Evolutionary conservation across 306 rosid genomes (phyloP).

Genomic region (Prunus campanulata): DNA sequence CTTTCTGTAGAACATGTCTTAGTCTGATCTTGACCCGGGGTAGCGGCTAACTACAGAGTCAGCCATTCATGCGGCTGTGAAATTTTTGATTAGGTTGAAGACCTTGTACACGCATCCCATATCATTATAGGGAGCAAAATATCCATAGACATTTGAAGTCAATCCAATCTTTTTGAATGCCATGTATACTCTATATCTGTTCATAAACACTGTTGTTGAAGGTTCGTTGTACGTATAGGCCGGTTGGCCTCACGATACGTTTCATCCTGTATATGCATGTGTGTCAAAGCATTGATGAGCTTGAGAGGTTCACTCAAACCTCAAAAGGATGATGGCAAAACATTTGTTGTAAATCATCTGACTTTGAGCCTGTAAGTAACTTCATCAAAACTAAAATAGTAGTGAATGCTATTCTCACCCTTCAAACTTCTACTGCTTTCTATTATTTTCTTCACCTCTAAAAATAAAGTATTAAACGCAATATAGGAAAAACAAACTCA

Average conservation of each 20-base stretch:
- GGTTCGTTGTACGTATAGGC: not conserved
- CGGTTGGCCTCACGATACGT: too few relatives aligned
- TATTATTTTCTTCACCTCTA: not conserved
- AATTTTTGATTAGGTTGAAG: constrained; percentile 23
- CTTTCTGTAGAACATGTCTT: constrained; percentile 10
- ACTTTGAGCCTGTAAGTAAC: not conserved
- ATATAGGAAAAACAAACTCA: not conserved
- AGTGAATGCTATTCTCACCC: not conserved
- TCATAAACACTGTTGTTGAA: not conserved
- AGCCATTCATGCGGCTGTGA: constrained; percentile 24
- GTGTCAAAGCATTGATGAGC: not conserved
- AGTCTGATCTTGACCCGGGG: constrained; percentile 14
- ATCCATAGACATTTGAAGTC: not conserved
- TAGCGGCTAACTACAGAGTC: constrained; percentile 18
- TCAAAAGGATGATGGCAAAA: not conserved
- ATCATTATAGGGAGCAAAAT: not conserved
- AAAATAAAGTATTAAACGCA: not conserved
- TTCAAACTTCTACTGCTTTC: not conserved
- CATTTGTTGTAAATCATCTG: not conserved
- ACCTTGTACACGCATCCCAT: constrained; percentile 15
- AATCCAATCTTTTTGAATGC: not conserved
- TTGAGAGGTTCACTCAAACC: too few relatives aligned
- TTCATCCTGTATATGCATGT: not conserved
- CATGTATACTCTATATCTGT: not conserved
- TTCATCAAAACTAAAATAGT: not conserved